Conservation (phyloP, 1,284 basidiomycete genomes). For the Takashimella tepidaria region DNA sequence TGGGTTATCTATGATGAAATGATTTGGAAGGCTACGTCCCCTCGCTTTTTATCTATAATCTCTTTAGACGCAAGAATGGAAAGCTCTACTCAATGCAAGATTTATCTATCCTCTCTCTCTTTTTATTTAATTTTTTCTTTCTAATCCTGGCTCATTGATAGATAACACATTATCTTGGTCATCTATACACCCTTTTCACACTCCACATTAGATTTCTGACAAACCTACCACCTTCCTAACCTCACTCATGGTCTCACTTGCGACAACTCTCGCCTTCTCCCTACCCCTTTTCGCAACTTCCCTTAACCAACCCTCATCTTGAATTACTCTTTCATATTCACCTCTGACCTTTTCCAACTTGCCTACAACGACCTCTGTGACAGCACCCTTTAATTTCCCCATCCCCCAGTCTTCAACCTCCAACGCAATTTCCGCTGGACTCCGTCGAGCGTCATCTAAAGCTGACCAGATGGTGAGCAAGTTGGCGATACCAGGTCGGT, state of each 20-base stretch:
- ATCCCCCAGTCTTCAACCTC: slow-evolving; percentile 55
- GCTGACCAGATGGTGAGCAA: slow-evolving; percentile 64
- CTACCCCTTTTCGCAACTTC: slow-evolving; percentile 63
- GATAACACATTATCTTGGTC: not conserved
- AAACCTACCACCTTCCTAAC: slow-evolving; percentile 68
- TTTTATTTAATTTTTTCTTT: not conserved
- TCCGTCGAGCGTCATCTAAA: slow-evolving; percentile 25
- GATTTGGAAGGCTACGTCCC: too few species aligned
- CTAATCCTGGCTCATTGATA: not conserved
- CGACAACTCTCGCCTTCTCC: slow-evolving; percentile 58
- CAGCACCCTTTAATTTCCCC: slow-evolving; percentile 65
- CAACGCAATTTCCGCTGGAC: slow-evolving; percentile 51
- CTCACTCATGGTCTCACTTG: slow-evolving; percentile 60
- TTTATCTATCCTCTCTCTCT: too few species aligned
- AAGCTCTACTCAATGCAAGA: too few species aligned
- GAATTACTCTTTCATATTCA: slow-evolving; percentile 62
- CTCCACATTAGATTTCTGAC: slow-evolving; percentile 19
- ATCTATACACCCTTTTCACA: not conserved
- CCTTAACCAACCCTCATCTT: slow-evolving; percentile 60
- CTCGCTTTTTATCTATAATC: too few species aligned
- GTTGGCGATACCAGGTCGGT: slow-evolving; percentile 77
- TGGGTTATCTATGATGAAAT: too few species aligned
- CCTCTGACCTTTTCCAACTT: slow-evolving; percentile 63
- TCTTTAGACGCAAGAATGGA: not conserved
- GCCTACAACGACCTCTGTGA: slow-evolving; percentile 67